Evolutionary conservation across 257 asterid genomes (phyloP).

Genomic region (Vinca minor): DNA sequence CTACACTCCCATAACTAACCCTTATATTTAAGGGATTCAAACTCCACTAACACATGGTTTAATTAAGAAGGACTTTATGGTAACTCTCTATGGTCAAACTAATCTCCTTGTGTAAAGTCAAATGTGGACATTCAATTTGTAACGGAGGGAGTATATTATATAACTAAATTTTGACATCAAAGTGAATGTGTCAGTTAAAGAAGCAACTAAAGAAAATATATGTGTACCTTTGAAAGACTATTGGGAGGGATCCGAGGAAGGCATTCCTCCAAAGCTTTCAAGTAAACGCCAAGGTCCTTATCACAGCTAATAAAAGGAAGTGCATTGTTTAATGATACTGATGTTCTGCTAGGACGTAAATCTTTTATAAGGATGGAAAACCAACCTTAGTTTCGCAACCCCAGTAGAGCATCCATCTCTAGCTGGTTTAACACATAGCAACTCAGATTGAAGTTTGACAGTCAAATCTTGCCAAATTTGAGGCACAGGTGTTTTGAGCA

Average conservation of each 20-base stretch:
- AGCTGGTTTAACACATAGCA: constrained; percentile 78
- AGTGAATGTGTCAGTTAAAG: background rate
- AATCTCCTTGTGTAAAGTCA: too few species aligned
- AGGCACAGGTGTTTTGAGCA: constrained; percentile 29
- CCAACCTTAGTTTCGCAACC: constrained; percentile 78
- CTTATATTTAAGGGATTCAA: too few species aligned
- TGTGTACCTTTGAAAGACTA: constrained; percentile 66
- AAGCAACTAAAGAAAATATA: constrained; percentile 1
- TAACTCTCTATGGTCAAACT: too few species aligned
- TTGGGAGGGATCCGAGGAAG: constrained; percentile 67
- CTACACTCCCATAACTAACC: too few species aligned
- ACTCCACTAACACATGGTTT: too few species aligned
- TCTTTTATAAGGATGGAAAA: background rate
- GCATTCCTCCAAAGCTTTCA: constrained; percentile 48
- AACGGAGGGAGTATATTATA: too few species aligned
- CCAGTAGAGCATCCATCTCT: constrained; percentile 96
- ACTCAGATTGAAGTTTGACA: constrained; percentile 48
- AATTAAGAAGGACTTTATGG: too few species aligned
- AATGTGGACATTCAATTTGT: too few species aligned
- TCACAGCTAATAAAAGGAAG: constrained; percentile 38
- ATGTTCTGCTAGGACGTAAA: background rate
- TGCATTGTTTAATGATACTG: background rate
- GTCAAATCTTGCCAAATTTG: constrained; percentile 63
- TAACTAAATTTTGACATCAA: background rate
- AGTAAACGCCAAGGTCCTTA: constrained; percentile 55